Percentiles rank a stretch among this genome's conserved stretches.
phyloP scores from a whole-genome alignment of 345 rosid genomes.

The Arabis hirsuta region DNA sequence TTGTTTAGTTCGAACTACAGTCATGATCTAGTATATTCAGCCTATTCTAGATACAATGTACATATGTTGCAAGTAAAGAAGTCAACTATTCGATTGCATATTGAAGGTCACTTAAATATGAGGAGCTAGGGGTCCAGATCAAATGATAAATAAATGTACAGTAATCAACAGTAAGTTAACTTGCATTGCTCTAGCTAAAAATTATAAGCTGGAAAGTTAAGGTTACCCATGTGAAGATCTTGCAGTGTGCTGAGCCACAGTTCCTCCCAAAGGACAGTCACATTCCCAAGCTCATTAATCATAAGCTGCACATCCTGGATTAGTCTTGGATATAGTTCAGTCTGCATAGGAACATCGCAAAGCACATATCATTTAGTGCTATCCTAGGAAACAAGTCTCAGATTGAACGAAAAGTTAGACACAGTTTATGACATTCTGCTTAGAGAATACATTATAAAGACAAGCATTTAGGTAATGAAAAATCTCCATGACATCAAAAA shows the following conservation, averaged over 20 bases:
- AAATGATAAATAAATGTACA: slow-evolving; percentile 1
- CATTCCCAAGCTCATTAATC: slow-evolving; percentile 87
- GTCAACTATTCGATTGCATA: slow-evolving; percentile 20
- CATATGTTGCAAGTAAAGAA: slow-evolving; percentile 4
- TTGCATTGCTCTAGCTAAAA: slow-evolving; percentile 25
- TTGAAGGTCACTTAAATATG: slow-evolving; percentile 18
- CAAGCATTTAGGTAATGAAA: slow-evolving; percentile 14
- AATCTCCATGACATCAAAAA: slow-evolving; percentile 16
- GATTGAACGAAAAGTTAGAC: background rate
- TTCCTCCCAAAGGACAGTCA: slow-evolving; percentile 98
- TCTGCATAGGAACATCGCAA: slow-evolving; percentile 57
- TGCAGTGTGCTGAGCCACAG: slow-evolving; percentile 97
- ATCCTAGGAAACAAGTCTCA: slow-evolving; percentile 19
- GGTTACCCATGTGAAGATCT: slow-evolving; percentile 88
- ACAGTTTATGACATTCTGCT: slow-evolving; percentile 7
- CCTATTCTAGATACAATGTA: slow-evolving; percentile 27
- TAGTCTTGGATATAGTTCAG: slow-evolving; percentile 77
- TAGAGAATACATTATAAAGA: background rate
- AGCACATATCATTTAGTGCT: slow-evolving; percentile 24
- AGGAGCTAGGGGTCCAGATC: slow-evolving; percentile 13
- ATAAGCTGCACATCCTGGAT: slow-evolving; percentile 92
- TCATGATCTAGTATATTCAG: slow-evolving; percentile 13
- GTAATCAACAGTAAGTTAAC: slow-evolving; percentile 17
- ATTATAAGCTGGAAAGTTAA: slow-evolving; percentile 22
- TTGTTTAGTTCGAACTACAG: background rate